Conservation (phyloP, 2,329 filamentous ascomycete species). For the Phialocephala subalpina region DNA sequence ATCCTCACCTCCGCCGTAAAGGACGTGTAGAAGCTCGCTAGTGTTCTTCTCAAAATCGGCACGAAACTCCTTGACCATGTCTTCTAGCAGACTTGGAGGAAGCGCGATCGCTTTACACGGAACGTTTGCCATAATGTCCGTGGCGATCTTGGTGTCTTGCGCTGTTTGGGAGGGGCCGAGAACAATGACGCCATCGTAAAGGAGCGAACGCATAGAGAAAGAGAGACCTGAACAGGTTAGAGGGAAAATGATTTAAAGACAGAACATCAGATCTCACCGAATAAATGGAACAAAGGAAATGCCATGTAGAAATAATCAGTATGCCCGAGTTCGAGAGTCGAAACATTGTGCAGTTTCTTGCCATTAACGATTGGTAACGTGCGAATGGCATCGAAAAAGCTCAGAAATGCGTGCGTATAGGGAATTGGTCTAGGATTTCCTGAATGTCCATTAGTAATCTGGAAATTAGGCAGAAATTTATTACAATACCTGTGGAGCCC, state of each 20-base stretch:
- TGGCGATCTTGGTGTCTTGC: neutral
- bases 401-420: neutral
- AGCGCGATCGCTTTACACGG: neutral
- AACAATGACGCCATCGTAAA: neutral
- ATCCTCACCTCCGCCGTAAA: constrained; percentile 8
- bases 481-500: constrained; percentile 58
- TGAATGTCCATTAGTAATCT: neutral
- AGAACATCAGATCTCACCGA: neutral
- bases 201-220: neutral
- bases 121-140: neutral
- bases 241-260: neutral
- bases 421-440: neutral
- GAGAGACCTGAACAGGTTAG: neutral
- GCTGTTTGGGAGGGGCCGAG: neutral
- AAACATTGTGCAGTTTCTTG: neutral
- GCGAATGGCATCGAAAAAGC: constrained; percentile 3
- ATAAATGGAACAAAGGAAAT: constrained; percentile 1
- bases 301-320: constrained; percentile 4
- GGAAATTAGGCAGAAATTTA: neutral
- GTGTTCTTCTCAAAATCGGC: neutral
- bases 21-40: neutral
- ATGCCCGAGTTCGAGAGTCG: neutral
- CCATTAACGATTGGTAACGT: neutral
- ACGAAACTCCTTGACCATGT: neutral
- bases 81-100: constrained; percentile 4